Evolutionary conservation across 768 basidiomycete genomes (phyloP), one percentile per base, ranked within the genome.

Genomic region (Exidia glandulosa): DNA sequence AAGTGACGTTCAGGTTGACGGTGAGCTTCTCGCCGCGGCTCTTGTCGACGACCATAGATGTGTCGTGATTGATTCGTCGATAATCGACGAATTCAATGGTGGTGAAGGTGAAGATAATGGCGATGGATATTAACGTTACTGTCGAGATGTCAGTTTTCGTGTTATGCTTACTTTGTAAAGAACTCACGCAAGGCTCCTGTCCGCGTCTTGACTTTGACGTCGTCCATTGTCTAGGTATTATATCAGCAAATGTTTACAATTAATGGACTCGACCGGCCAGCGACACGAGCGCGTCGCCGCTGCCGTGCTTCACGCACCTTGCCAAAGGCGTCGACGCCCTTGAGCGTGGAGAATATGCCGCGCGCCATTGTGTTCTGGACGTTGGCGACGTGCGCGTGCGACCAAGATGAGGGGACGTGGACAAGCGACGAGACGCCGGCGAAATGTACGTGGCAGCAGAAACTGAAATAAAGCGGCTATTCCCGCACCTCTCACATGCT

Each of bases 201-300:
- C 60, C 94, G 84, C 33, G 96, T 98, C 80, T 94, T 94, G 75
- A 99, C 91, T 77, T 98, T 98, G 63, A 99, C 96, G 79, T 99
- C 96, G 70, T 98, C 96, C 72, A 91, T 91, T 36, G 96, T 99
- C 95, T 99, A 67, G 32, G 54, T 50, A 57, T 27, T 45, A 19
- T 45, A 45, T 45, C 6, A 45, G 41, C 41, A 52, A 2, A 19
- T 14, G 60, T 55, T 58, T 31, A 37, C 33, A 34, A 16, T 30
- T 30, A 14, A 27, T 37, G 3, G 33, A 29, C 32, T 29, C 14
- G 33, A 41, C 32, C 32, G 32, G 32, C 36, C 33, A 6, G 56
- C 10, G 9, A 56, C 13, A 25, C 54, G 31, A 10, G 25, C 1
- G 47, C 56, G 3, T 34, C 32, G 59, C 57, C 41, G 48, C 57